Conservation (phyloP, 371 early-diverging fungal genomes). For the Rhizopus microsporus region DNA sequence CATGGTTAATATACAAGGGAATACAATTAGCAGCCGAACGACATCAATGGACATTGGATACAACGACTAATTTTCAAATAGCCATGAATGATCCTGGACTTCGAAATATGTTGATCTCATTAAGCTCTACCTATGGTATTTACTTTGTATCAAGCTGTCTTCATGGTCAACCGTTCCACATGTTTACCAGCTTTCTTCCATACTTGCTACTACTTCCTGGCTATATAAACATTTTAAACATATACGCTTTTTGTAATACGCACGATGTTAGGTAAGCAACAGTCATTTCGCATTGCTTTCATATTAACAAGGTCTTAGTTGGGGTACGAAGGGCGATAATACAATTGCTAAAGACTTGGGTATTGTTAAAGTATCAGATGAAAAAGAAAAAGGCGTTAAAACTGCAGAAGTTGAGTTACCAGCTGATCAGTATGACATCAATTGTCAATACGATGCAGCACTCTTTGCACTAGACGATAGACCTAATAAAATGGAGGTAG, state of each 20-base stretch:
- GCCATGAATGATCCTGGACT: constrained; percentile 49
- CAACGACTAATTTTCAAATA: constrained; percentile 27
- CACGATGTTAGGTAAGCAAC: constrained; percentile 65
- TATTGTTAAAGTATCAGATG: constrained; percentile 56
- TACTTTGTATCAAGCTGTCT: constrained; percentile 64
- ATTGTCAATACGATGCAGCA: constrained; percentile 73
- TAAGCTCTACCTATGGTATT: constrained; percentile 66
- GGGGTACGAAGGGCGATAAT: constrained; percentile 95
- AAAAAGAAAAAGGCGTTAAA: constrained; percentile 45
- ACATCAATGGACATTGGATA: constrained; percentile 31
- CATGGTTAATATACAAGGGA: constrained; percentile 54
- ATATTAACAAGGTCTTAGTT: constrained; percentile 40
- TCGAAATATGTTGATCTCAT: constrained; percentile 58
- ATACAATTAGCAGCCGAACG: constrained; percentile 36
- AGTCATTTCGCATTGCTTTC: neutral
- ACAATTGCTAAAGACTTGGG: constrained; percentile 61
- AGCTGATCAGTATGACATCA: constrained; percentile 70
- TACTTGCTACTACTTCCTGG: constrained; percentile 64
- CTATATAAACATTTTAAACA: constrained; percentile 66
- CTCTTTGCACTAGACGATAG: constrained; percentile 53
- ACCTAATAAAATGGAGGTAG: constrained; percentile 9
- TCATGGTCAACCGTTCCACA: constrained; percentile 68
- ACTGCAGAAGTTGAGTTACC: constrained; percentile 65
- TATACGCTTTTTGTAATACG: constrained; percentile 75
- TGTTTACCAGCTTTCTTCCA: constrained; percentile 67